These are phyloP conservation scores for Gaultheria prostrata DNA, from an alignment of 148 eudicot species.

Conservation along the genomic window DNA sequence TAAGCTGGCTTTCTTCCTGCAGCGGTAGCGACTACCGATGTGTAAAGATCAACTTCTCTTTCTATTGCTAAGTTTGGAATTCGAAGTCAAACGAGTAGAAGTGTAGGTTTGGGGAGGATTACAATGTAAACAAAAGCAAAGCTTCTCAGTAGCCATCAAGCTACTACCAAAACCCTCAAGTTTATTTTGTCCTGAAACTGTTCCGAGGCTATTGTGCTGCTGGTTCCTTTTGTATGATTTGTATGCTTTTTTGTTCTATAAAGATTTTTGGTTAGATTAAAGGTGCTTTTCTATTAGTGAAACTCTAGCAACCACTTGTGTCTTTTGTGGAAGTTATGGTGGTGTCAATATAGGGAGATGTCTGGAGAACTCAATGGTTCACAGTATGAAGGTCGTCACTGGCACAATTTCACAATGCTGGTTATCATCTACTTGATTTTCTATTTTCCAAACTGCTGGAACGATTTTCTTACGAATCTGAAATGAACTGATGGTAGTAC, in stretches of 20 bases:
- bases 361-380: background rate
- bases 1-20: no score
- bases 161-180: background rate
- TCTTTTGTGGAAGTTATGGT: constrained; percentile 1
- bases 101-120: constrained; percentile 8
- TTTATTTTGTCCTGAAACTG: background rate
- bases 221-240: background rate
- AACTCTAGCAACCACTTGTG: background rate
- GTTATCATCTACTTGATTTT: background rate
- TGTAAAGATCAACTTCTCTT: no score
- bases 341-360: background rate
- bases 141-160: background rate
- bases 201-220: background rate
- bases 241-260: background rate
- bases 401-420: background rate
- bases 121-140: background rate
- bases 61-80: no score
- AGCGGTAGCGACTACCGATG: no score
- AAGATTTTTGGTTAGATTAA: background rate
- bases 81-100: background rate
- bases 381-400: background rate
- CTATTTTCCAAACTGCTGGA: background rate
- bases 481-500: background rate
- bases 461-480: background rate
- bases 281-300: constrained; percentile 4